Evolutionary conservation across 2,329 filamentous ascomycete species (phyloP).

Genomic region (Trichophyton mentagrophytes): DNA sequence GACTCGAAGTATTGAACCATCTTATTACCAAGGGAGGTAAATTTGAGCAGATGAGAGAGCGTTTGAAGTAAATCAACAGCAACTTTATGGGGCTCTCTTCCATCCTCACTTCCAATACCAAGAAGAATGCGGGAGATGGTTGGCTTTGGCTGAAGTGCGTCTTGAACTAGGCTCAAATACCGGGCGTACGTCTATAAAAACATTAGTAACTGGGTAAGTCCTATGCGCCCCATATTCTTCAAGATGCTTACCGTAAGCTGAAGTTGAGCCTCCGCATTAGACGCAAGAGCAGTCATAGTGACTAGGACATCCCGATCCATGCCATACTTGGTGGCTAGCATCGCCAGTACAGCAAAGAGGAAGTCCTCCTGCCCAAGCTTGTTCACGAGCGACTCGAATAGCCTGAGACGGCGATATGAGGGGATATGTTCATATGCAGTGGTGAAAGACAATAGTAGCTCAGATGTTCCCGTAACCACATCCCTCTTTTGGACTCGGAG

Average conservation of each 20-base stretch:
- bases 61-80: conserved; percentile 32
- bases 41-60: conserved; percentile 29
- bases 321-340: conserved; percentile 82
- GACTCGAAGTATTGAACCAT: conserved; percentile 27
- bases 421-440: conserved; percentile 95
- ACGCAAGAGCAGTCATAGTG: conserved; percentile 65
- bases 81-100: conserved; percentile 36
- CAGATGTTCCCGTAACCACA: conserved; percentile 67
- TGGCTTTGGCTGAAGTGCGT: conserved; percentile 64
- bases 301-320: conserved; percentile 58
- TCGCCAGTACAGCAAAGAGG: conserved; percentile 71
- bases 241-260: conserved; percentile 45
- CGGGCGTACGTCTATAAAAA: conserved; percentile 55
- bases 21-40: conserved; percentile 30
- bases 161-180: conserved; percentile 59
- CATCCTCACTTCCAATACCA: conserved; percentile 39
- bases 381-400: conserved; percentile 75
- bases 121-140: conserved; percentile 61
- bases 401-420: conserved; percentile 62
- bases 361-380: conserved; percentile 80
- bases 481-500: conserved; percentile 66
- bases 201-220: conserved; percentile 7
- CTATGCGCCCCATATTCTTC: background rate
- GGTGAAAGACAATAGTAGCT: conserved; percentile 88
- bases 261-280: conserved; percentile 57